Conservation (phyloP, 2,329 filamentous ascomycete genomes). For the Didymella exigua region DNA sequence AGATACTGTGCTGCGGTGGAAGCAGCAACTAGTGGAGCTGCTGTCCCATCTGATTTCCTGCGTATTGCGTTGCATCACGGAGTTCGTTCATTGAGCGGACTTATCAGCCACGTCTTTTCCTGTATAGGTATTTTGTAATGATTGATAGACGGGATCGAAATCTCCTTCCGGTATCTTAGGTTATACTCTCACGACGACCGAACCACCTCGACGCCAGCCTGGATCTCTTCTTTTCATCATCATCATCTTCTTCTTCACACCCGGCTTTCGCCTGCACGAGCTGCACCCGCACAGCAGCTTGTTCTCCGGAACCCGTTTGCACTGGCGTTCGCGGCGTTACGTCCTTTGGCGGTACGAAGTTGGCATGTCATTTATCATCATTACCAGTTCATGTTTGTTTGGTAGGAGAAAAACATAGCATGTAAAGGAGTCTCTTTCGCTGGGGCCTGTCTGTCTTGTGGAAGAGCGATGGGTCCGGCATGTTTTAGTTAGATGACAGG, state of each 20-base stretch:
- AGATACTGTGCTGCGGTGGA: conserved; percentile 80
- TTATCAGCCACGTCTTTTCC: conserved; percentile 39
- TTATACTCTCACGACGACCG: conserved; percentile 45
- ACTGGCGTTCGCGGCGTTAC: conserved; percentile 38
- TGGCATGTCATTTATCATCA: conserved; percentile 33
- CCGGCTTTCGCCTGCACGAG: conserved; percentile 28
- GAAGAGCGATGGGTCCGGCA: conserved; percentile 17
- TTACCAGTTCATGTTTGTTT: conserved; percentile 27
- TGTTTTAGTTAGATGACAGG: conserved; percentile 29
- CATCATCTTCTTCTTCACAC: conserved; percentile 28
- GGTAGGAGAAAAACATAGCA: conserved; percentile 37
- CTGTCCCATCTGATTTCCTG: conserved; percentile 24
- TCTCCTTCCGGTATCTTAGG: conserved; percentile 41
- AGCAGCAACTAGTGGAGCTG: conserved; percentile 33
- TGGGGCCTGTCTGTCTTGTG: conserved; percentile 22
- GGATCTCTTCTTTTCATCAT: conserved; percentile 37
- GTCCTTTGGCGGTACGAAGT: conserved; percentile 25
- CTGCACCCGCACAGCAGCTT: conserved; percentile 27
- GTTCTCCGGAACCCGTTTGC: conserved; percentile 28
- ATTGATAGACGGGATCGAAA: conserved; percentile 49
- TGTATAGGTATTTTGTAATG: conserved; percentile 52
- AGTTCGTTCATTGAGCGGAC: conserved; percentile 44
- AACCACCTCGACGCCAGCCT: conserved; percentile 32
- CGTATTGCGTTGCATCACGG: conserved; percentile 42
- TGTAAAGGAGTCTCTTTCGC: conserved; percentile 34